Base-by-base conservation (phyloP, 1,284 basidiomycete genomes). In the Agaricales sp. region DNA sequence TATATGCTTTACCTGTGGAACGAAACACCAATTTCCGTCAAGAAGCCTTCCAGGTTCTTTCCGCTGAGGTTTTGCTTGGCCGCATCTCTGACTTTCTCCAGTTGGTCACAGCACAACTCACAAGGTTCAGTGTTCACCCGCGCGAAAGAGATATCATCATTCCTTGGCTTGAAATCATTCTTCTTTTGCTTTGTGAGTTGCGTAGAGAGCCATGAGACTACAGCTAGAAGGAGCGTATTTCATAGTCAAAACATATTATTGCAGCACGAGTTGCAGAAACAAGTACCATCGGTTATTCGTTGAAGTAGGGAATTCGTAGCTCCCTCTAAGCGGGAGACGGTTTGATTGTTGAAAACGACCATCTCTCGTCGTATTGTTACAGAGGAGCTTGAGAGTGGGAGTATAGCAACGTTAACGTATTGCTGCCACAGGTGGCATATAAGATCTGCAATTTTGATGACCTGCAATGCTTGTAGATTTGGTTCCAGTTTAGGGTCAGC, bases 401-500 rank as follows among this genome's bases (percentile, higher is more conserved):
- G 73, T 4, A 99, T 67, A 0, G 94, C 95, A 14, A 91, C 90
- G 44, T 87, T 87, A 56, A 92, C 81, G 65, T 99, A 99, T 63
- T 92, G 88, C 63, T 99, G 96, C 94, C 94, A 98, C 2, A 99
- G 76, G 61, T 96, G 89, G 59, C 88, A 90, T 52, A 96, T 85
- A 47, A 96, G 77, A 64, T 96, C 93, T n/a, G 87, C 80, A 1
- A 77, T 74, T 54, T 76, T 78, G 51, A 99, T 70, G 16, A 89
- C 77, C 0, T 67, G 61, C 1, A 97, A 65, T 1, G 77, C 67
- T 45, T 83, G 75, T n/a, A 97, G 68, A 56, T 77, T 87, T 0
- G 93, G 93, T 62, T 95, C 92, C 13, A 71, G 56, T 61, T 87
- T 92, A 14, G 75, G 61, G 59, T 99, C 95, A 3, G 73, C 71